These are phyloP conservation scores for Pelargonium nanum DNA, from an alignment of 345 rosid genomes.

Conservation along the genomic window DNA sequence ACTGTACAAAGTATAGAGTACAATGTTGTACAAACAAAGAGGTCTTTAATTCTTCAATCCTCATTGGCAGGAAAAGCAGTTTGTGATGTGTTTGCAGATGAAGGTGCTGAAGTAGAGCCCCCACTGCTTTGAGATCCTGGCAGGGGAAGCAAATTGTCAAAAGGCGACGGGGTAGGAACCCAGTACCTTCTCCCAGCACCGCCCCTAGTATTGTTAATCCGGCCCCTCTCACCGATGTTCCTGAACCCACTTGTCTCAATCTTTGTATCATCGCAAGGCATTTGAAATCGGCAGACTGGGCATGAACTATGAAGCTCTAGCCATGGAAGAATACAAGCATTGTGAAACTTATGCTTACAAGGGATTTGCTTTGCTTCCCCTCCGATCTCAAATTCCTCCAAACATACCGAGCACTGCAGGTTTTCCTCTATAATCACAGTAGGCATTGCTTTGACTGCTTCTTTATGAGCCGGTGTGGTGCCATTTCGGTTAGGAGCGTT, in stretches of 20 bases:
- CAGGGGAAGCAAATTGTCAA: constrained; percentile 54
- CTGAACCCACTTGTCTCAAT: constrained; percentile 30
- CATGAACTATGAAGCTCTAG: constrained; percentile 87
- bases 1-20: not conserved
- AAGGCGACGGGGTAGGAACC: constrained; percentile 61
- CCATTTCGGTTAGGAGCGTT: constrained; percentile 29
- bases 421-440: constrained; percentile 15
- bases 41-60: constrained; percentile 4
- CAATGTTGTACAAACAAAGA: not conserved
- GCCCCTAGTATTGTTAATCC: constrained; percentile 10
- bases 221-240: constrained; percentile 11
- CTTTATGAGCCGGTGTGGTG: constrained; percentile 25
- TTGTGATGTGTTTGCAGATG: constrained; percentile 19
- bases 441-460: constrained; percentile 35
- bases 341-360: constrained; percentile 78
- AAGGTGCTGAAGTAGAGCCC: constrained; percentile 30
- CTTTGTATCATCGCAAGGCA: constrained; percentile 59
- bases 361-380: constrained; percentile 52
- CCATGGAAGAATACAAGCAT: constrained; percentile 76
- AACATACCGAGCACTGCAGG: constrained; percentile 35
- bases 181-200: constrained; percentile 48
- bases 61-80: constrained; percentile 25
- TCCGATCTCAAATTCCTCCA: constrained; percentile 53
- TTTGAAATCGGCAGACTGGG: constrained; percentile 74
- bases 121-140: constrained; percentile 26